Evolutionary conservation across 352 stramenopile genomes (phyloP).

Genomic region (Heterotrichella gracilis): DNA sequence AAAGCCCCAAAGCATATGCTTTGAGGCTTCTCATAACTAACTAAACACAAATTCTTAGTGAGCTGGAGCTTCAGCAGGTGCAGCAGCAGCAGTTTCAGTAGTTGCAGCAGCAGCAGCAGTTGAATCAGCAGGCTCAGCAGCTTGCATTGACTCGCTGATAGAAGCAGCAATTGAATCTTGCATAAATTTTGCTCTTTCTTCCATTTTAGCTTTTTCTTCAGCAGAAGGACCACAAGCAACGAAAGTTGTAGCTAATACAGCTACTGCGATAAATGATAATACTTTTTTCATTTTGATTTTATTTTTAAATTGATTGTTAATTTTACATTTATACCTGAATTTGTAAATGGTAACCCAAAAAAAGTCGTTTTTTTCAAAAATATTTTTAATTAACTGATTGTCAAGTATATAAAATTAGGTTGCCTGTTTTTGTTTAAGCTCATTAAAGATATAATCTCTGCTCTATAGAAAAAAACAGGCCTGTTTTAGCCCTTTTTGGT

Average conservation of each 20-base stretch:
- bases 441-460: too few species aligned
- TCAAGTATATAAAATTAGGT: not conserved
- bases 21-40: not conserved
- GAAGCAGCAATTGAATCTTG: not conserved
- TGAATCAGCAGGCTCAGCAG: not conserved
- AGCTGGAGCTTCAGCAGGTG: not conserved
- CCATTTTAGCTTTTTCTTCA: constrained; percentile 7
- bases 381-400: not conserved
- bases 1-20: not conserved
- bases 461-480: too few species aligned
- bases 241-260: not conserved
- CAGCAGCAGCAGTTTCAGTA: too few species aligned
- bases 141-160: not conserved
- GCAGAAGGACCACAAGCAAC: not conserved
- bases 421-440: not conserved
- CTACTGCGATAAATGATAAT: not conserved
- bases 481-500: too few species aligned
- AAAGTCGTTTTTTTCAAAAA: not conserved
- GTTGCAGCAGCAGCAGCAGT: not conserved
- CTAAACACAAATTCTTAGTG: constrained; percentile 7
- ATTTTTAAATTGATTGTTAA: not conserved
- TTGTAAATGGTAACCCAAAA: constrained; percentile 2
- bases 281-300: constrained; percentile 6
- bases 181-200: not conserved
- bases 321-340: not conserved